These are phyloP conservation scores for Chondrus crispus DNA, from an alignment of 23 red algal genomes.

Conservation along the genomic window DNA sequence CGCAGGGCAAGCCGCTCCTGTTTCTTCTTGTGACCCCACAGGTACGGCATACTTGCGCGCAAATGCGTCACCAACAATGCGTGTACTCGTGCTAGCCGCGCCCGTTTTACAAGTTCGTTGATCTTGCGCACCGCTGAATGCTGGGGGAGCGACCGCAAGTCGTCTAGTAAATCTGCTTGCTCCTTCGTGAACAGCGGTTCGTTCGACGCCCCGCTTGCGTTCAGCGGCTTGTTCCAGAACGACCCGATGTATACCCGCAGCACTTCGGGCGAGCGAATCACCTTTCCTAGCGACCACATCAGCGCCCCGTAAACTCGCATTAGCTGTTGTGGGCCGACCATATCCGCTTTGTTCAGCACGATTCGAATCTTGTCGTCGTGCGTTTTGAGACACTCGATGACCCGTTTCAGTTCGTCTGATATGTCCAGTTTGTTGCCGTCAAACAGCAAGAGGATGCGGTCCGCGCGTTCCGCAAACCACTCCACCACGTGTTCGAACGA, in stretches of 20 bases:
- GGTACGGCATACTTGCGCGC: constrained; percentile 60
- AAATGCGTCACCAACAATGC: constrained; percentile 67
- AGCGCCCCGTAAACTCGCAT: constrained; percentile 83
- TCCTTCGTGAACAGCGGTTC: constrained; percentile 60
- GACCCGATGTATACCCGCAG: constrained; percentile 75
- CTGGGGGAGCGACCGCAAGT: constrained; percentile 66
- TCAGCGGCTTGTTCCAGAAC: constrained; percentile 73
- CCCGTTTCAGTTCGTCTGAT: constrained; percentile 80
- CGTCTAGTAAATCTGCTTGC: constrained; percentile 56
- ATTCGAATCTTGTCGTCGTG: constrained; percentile 85
- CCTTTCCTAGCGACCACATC: constrained; percentile 77
- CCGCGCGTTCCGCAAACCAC: constrained; percentile 80
- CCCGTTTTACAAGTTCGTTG: constrained; percentile 79
- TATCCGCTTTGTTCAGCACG: constrained; percentile 81
- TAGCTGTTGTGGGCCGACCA: constrained; percentile 70
- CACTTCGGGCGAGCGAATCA: constrained; percentile 72
- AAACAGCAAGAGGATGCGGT: constrained; percentile 74
- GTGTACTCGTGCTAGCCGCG: constrained; percentile 68
- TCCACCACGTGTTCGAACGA: constrained; percentile 73
- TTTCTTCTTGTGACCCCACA: constrained; percentile 75
- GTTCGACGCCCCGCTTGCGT: constrained; percentile 44
- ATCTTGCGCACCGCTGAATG: constrained; percentile 72
- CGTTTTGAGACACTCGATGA: constrained; percentile 61
- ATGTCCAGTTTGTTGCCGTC: constrained; percentile 84
- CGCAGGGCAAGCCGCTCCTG: constrained; percentile 58